Evolutionary conservation across 257 asterid species (phyloP).

Genomic region (Datura wrightii): DNA sequence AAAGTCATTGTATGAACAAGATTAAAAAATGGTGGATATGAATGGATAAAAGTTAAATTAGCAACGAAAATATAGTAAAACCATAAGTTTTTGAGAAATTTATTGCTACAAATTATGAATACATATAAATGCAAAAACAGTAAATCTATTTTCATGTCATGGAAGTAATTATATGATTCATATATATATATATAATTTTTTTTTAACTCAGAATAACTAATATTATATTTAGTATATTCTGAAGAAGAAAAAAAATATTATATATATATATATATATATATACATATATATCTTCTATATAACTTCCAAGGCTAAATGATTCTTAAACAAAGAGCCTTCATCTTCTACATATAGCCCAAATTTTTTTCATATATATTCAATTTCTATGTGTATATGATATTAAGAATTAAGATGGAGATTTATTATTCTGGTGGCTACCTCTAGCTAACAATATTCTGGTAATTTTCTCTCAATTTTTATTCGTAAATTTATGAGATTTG

Average conservation of each 20-base stretch:
- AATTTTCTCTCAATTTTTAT: neutral
- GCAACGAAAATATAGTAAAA: neutral
- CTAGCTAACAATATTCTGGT: constrained; percentile 28
- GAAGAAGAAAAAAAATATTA: constrained; percentile 32
- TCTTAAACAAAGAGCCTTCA: neutral
- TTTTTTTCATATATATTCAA: neutral
- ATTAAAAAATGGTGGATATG: neutral
- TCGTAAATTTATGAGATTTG: neutral
- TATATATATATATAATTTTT: neutral
- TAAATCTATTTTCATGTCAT: neutral
- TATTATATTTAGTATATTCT: constrained; percentile 20
- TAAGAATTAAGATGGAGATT: neutral
- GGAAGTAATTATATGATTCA: neutral
- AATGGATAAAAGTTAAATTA: neutral
- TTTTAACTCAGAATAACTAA: constrained; percentile 5
- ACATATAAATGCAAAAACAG: neutral
- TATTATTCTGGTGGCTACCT: neutral
- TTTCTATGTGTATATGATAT: neutral
- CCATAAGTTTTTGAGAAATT: neutral
- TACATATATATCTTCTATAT: no score
- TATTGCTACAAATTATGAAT: neutral
- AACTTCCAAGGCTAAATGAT: neutral
- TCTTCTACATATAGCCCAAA: neutral
- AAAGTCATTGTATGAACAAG: neutral
- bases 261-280: constrained; percentile 42